These are phyloP conservation scores for Malus hybrid DNA, from an alignment of 331 rosid species.

Conservation along the genomic window DNA sequence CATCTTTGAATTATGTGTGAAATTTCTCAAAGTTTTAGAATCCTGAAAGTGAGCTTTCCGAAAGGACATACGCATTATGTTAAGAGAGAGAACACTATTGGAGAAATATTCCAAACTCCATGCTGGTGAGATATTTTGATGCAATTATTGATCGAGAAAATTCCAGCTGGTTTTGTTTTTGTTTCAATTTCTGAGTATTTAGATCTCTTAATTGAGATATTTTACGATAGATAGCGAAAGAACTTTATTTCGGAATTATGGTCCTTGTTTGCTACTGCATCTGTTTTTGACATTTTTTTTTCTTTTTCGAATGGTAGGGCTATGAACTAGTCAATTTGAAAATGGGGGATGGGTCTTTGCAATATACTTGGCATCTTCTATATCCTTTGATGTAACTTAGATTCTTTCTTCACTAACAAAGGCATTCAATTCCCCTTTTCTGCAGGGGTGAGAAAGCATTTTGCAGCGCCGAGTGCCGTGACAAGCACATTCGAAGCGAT, in stretches of 20 bases:
- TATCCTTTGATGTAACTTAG: background rate
- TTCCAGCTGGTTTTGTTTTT: constrained; percentile 1
- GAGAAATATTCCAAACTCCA: background rate
- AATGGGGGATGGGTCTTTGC: background rate
- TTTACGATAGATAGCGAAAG: background rate
- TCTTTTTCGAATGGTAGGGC: background rate
- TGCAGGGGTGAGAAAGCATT: constrained; percentile 59
- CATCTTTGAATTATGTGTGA: background rate
- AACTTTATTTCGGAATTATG: background rate
- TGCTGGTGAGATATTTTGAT: background rate
- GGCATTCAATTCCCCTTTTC: background rate
- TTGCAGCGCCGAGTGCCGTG: constrained; percentile 55
- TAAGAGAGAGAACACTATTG: background rate
- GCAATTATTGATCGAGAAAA: constrained; percentile 1
- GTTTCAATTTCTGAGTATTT: background rate
- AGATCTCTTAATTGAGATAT: background rate
- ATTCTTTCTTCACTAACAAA: constrained; percentile 2
- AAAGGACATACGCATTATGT: background rate
- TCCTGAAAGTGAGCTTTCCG: background rate
- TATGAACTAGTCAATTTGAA: background rate
- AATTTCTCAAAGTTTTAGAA: background rate
- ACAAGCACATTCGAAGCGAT: constrained; percentile 39
- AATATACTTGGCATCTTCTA: constrained; percentile 1
- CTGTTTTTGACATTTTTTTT: background rate
- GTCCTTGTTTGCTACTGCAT: constrained; percentile 3